Evolutionary conservation across 2,329 filamentous ascomycete genomes (phyloP).

Genomic region (Hirsutella minnesotensis): DNA sequence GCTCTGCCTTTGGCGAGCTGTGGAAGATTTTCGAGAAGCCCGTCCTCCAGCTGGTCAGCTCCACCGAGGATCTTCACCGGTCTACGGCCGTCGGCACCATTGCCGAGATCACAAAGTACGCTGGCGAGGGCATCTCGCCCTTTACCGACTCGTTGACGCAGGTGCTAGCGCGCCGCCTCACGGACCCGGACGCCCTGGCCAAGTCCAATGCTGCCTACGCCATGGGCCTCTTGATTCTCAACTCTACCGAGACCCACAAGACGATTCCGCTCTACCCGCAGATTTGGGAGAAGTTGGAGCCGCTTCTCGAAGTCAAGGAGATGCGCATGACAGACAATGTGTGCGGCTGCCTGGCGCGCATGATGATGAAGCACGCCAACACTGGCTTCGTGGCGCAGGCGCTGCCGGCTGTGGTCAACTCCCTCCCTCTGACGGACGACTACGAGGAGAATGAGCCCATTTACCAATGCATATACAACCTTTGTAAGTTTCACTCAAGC

Average conservation of each 20-base stretch:
- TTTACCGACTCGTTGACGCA: slow-evolving; percentile 69
- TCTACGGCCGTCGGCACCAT: slow-evolving; percentile 85
- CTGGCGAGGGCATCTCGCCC: slow-evolving; percentile 69
- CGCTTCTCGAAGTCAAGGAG: slow-evolving; percentile 64
- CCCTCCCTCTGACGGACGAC: slow-evolving; percentile 83
- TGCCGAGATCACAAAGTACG: slow-evolving; percentile 79
- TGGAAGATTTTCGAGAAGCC: slow-evolving; percentile 97
- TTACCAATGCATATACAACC: slow-evolving; percentile 77
- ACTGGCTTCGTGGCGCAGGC: slow-evolving; percentile 70
- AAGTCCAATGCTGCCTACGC: slow-evolving; percentile 95
- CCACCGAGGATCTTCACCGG: slow-evolving; percentile 76
- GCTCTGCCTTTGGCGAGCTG: slow-evolving; percentile 68
- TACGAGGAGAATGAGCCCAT: slow-evolving; percentile 94
- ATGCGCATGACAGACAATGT: slow-evolving; percentile 86
- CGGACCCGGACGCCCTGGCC: slow-evolving; percentile 80
- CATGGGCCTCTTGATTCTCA: slow-evolving; percentile 70
- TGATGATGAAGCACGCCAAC: slow-evolving; percentile 85
- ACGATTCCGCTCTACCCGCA: slow-evolving; percentile 66
- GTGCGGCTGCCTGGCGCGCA: slow-evolving; percentile 77
- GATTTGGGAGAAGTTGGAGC: slow-evolving; percentile 78
- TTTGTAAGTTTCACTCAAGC: slow-evolving; percentile 49
- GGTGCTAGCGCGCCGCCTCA: slow-evolving; percentile 73
- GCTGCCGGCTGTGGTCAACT: slow-evolving; percentile 64
- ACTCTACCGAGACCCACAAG: slow-evolving; percentile 58
- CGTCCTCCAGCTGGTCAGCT: slow-evolving; percentile 76